phyloP scores from a whole-genome alignment of 805 yeast species.

The Wickerhamomyces chambardii region DNA sequence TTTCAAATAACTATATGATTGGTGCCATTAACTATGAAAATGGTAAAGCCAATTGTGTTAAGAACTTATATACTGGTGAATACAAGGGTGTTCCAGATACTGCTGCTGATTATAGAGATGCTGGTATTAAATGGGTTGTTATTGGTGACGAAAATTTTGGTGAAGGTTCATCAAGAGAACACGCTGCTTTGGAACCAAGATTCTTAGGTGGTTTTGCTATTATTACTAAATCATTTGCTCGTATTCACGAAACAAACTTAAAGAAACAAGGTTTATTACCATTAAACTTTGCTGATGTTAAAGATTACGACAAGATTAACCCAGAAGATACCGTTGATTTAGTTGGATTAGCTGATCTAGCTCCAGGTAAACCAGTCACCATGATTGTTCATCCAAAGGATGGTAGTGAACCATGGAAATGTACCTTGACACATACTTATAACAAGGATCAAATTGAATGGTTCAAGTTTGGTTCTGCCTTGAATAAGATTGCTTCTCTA shows the following conservation, averaged over 20 bases:
- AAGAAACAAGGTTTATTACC: conserved; percentile 99
- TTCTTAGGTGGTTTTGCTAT: conserved; percentile 97
- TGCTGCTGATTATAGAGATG: conserved; percentile 89
- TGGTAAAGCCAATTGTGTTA: conserved; percentile 86
- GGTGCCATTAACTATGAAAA: conserved; percentile 98
- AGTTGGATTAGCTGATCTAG: conserved; percentile 70
- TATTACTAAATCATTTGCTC: conserved; percentile 95
- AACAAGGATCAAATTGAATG: conserved; percentile 95
- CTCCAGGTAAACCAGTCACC: conserved; percentile 89
- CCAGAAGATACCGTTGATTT: conserved; percentile 87
- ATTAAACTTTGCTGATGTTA: conserved; percentile 83
- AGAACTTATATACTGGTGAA: conserved; percentile 86
- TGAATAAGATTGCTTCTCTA: conserved; percentile 82
- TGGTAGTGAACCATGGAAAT: conserved; percentile 75
- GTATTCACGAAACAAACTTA: conserved; percentile 99
- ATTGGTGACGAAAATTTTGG: conserved; percentile 98
- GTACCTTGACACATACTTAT: conserved; percentile 93
- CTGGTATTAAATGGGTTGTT: conserved; percentile 93
- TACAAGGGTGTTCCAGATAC: conserved; percentile 96
- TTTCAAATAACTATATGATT: conserved; percentile 98
- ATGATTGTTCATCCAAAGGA: conserved; percentile 65
- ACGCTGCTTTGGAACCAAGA: conserved; percentile 99
- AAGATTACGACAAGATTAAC: conserved; percentile 89
- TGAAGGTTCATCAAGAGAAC: conserved; percentile 99
- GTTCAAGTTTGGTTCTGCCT: conserved; percentile 99